These are phyloP conservation scores for Trichoderma koningiopsis DNA, from an alignment of 2,329 filamentous ascomycete species.

Conservation along the genomic window DNA sequence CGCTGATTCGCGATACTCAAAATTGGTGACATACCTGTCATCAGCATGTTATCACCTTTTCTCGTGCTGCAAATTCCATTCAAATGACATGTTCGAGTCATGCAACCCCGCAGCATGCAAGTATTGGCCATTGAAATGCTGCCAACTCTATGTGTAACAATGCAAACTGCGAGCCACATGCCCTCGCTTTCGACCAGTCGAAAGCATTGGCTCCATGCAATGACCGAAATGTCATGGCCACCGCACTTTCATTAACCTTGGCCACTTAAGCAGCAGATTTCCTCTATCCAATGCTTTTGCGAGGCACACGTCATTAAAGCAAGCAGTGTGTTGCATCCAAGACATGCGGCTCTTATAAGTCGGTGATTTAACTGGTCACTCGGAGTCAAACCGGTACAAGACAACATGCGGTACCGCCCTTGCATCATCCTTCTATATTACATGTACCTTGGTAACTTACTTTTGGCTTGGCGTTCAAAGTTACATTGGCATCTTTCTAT, in stretches of 20 bases:
- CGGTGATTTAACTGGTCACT: neutral
- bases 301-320: neutral
- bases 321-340: neutral
- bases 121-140: neutral
- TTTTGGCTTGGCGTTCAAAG: neutral
- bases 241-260: neutral
- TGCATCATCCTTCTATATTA: neutral
- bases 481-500: neutral
- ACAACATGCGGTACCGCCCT: neutral
- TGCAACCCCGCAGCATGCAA: neutral
- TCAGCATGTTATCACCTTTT: neutral
- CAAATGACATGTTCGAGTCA: neutral
- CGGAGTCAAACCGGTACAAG: neutral
- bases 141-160: conserved; percentile 2
- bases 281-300: neutral
- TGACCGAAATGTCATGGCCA: neutral
- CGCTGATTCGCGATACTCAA: neutral
- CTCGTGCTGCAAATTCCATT: neutral
- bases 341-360: neutral
- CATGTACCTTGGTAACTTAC: neutral
- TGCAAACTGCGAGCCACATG: conserved; percentile 1
- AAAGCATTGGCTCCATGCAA: neutral
- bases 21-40: neutral
- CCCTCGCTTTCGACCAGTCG: neutral
- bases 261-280: neutral